These are phyloP conservation scores for Candida stauntonica DNA, from an alignment of 805 yeast genomes.

Conservation along the genomic window DNA sequence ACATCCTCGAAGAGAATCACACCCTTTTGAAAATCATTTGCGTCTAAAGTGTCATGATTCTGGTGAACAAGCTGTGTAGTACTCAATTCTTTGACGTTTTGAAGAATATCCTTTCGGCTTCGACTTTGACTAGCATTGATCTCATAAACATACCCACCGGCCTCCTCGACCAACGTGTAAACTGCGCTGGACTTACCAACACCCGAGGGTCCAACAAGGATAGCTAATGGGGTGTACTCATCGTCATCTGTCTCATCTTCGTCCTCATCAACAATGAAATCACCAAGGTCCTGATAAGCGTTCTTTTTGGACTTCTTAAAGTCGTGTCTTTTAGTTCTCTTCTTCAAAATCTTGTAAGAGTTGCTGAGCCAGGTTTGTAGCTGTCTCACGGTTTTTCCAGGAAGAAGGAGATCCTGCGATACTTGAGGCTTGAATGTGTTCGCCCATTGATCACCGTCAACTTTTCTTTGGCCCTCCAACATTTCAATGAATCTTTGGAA, in stretches of 20 bases:
- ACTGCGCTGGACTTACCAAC: slow-evolving; percentile 76
- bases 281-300: slow-evolving; percentile 26
- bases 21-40: slow-evolving; percentile 46
- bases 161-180: slow-evolving; percentile 57
- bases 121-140: slow-evolving; percentile 72
- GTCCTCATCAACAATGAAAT: slow-evolving; percentile 29
- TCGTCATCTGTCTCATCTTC: slow-evolving; percentile 25
- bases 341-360: slow-evolving; percentile 33
- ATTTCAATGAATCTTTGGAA: slow-evolving; percentile 1
- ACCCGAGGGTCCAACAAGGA: slow-evolving; percentile 68
- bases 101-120: slow-evolving; percentile 63
- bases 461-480: background rate
- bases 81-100: slow-evolving; percentile 68
- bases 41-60: slow-evolving; percentile 16
- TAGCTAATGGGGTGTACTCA: slow-evolving; percentile 55
- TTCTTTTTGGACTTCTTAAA: slow-evolving; percentile 25
- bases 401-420: slow-evolving; percentile 29
- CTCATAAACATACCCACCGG: slow-evolving; percentile 75
- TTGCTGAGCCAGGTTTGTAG: slow-evolving; percentile 30
- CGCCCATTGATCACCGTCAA: slow-evolving; percentile 26
- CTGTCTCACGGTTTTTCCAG: slow-evolving; percentile 16
- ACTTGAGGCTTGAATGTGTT: slow-evolving; percentile 28
- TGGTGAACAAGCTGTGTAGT: slow-evolving; percentile 77
- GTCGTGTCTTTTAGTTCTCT: slow-evolving; percentile 31
- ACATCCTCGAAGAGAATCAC: slow-evolving; percentile 82